These are phyloP conservation scores for Jasminum sambac DNA, from an alignment of 257 asterid genomes.

Conservation along the genomic window DNA sequence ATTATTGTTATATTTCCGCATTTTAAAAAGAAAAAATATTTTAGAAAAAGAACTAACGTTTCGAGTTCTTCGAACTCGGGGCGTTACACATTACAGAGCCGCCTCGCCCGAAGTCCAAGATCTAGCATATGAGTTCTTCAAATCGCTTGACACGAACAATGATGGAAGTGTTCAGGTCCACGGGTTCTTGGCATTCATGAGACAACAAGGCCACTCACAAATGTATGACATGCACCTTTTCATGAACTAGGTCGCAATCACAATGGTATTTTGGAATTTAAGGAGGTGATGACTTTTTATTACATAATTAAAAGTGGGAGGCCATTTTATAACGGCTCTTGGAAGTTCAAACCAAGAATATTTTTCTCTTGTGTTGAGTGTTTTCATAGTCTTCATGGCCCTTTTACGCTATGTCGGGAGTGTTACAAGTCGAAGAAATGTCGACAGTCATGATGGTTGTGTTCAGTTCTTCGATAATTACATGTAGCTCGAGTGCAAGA, in stretches of 20 bases:
- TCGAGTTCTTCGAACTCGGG: no score
- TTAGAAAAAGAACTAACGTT: no score
- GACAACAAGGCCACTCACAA: constrained; percentile 22
- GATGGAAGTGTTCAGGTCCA: constrained; percentile 22
- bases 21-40: no score
- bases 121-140: constrained; percentile 14
- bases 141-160: constrained; percentile 25
- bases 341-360: constrained; percentile 15
- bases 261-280: constrained; percentile 35
- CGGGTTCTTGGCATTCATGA: constrained; percentile 31
- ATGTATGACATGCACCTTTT: constrained; percentile 27
- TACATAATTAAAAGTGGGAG: constrained; percentile 35
- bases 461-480: constrained; percentile 18
- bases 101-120: constrained; percentile 31
- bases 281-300: constrained; percentile 30
- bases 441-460: constrained; percentile 5
- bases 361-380: constrained; percentile 35
- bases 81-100: constrained; percentile 30
- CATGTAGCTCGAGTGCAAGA: background rate
- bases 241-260: constrained; percentile 21
- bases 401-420: background rate
- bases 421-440: background rate
- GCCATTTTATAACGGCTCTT: constrained; percentile 28
- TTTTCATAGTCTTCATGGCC: background rate
- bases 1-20: no score